Base-by-base conservation (phyloP, 441 rosid species). In the Omphalea diandra region DNA sequence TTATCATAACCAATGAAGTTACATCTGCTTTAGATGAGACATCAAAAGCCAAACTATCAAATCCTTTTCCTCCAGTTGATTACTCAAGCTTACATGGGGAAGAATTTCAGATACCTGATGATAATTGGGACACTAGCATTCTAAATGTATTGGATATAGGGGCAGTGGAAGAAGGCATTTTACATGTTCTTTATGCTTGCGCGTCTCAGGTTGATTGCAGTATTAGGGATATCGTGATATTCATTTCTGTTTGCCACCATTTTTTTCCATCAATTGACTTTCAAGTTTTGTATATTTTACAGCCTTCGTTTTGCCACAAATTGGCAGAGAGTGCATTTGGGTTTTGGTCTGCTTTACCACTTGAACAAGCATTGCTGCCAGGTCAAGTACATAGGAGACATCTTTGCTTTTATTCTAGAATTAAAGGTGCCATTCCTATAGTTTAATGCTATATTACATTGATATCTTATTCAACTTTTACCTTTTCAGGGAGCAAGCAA, bases 141-240 rank as follows among this genome's bases (percentile, higher is more conserved):
- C 76, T 89, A 47, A 83, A 79, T 76, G 73, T 86, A 71, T 82
- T 91, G 86, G 93, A 91, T 71, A 72, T 83, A 50, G 86, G 84
- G 44, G 93, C 88, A 11, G 90, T 88, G 71, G 97, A 91, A 84
- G 97, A 91, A 83, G 97, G 93, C 75, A 80, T 89, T 83, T 83
- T 91, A 70, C 95, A 91, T 71, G 89, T 87, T 83, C 91, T 91
- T 73, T 87, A 80, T 79, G 93, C 95, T 80, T 91, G 97, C 84
- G 95, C 92, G 75, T 89, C 95, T 77, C 89, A 91, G 97, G 97
- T 91, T 80, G 77, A 82, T 77, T 83, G 32, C 78, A 69, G 76
- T 76, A 69, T 81, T 77, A 67, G 74, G 73, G 67, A 76, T 75
- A 64, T 65, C 46, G n/a, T 70, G 66, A 63, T 67, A 36, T 73